These are phyloP conservation scores for Pseudotulostoma volvatum DNA, from an alignment of 495 filamentous ascomycete genomes.

Conservation along the genomic window DNA sequence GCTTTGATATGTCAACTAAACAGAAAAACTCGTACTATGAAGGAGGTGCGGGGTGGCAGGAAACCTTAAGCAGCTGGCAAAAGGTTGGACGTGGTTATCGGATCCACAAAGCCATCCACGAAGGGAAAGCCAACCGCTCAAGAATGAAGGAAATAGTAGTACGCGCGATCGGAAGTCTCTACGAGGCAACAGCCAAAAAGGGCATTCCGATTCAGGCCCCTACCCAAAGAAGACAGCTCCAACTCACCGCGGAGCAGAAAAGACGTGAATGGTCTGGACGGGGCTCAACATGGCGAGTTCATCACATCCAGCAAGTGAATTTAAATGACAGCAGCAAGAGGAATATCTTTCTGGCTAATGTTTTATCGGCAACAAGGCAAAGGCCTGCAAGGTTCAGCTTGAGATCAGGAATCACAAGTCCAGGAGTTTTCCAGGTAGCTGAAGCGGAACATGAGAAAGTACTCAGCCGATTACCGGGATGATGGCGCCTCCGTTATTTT, in stretches of 20 bases:
- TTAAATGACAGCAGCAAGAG: too few species aligned
- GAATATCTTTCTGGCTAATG: too few species aligned
- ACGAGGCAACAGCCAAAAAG: slow-evolving; percentile 2
- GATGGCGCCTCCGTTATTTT: too few species aligned
- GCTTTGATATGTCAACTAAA: slow-evolving; percentile 18
- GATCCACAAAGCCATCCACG: slow-evolving; percentile 18
- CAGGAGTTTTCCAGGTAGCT: too few species aligned
- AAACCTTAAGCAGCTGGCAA: slow-evolving; percentile 27
- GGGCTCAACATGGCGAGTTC: background rate
- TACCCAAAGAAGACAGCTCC: background rate
- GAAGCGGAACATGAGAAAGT: too few species aligned
- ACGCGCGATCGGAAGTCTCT: slow-evolving; percentile 10
- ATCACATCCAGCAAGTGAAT: too few species aligned
- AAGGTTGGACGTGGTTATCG: slow-evolving; percentile 20
- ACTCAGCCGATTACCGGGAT: too few species aligned
- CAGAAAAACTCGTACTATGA: slow-evolving; percentile 27
- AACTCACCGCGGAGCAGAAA: background rate
- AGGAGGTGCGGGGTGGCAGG: slow-evolving; percentile 28
- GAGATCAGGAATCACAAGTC: too few species aligned
- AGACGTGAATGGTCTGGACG: background rate
- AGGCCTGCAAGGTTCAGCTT: too few species aligned
- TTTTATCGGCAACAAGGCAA: too few species aligned
- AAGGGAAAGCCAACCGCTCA: slow-evolving; percentile 22
- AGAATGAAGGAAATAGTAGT: slow-evolving; percentile 18
- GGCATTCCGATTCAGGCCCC: background rate